phyloP scores from a whole-genome alignment of 2,329 filamentous ascomycete species.

The Emericellopsis cladophorae region DNA sequence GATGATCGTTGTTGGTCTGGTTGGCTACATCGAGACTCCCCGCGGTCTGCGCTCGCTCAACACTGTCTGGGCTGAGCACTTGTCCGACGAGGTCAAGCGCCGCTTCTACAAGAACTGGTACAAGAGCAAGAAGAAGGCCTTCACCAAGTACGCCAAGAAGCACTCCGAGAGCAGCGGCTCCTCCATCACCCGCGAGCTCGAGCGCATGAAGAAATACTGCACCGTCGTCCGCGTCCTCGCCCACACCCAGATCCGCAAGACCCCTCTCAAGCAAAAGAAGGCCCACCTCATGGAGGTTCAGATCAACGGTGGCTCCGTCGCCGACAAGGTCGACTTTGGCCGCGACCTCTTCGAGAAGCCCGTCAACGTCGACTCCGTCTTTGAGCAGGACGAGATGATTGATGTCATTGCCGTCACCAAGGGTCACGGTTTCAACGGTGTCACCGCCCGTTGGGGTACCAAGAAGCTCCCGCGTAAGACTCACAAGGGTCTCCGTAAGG shows the following conservation, averaged over 20 bases:
- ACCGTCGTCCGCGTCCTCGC: conserved; percentile 97
- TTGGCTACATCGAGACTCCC: conserved; percentile 99
- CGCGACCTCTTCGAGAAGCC: conserved; percentile 98
- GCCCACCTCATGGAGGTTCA: conserved; percentile 99
- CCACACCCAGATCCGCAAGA: conserved; percentile 99
- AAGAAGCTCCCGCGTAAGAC: conserved; percentile 99
- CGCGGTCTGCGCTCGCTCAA: conserved; percentile 98
- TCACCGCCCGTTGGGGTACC: conserved; percentile 96
- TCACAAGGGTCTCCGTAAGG: conserved; percentile 99
- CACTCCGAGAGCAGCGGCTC: conserved; percentile 87
- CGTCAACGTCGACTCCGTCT: conserved; percentile 82
- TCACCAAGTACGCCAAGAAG: conserved; percentile 99
- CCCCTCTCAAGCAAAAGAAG: conserved; percentile 99
- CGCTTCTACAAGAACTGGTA: conserved; percentile 99
- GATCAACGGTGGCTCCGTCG: conserved; percentile 91
- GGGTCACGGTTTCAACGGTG: conserved; percentile 97
- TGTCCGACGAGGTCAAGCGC: conserved; percentile 97
- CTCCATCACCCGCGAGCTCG: conserved; percentile 90
- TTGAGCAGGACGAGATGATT: conserved; percentile 99
- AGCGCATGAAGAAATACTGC: conserved; percentile 99
- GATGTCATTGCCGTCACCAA: conserved; percentile 99
- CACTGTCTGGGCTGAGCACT: conserved; percentile 98
- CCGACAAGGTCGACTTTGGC: conserved; percentile 95
- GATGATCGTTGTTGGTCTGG: conserved; percentile 99
- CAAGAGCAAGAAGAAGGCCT: conserved; percentile 99